Evolutionary conservation across 2,329 filamentous ascomycete species (phyloP).

Genomic region (Penicillium sp.): DNA sequence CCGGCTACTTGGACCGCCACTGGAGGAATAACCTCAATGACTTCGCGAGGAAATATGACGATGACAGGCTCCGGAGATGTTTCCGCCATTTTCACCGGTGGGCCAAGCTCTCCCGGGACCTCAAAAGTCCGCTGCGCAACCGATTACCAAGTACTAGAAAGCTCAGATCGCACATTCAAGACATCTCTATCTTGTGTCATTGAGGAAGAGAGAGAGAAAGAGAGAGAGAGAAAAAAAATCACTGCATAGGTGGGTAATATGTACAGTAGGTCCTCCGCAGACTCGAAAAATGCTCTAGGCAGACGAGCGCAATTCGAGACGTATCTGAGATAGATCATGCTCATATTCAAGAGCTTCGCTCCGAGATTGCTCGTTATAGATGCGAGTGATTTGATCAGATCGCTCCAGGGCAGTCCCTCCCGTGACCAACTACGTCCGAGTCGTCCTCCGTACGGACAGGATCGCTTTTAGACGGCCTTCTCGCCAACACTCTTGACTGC

Average conservation of each 20-base stretch:
- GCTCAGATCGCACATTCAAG: too few relatives aligned
- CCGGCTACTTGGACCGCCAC: too few relatives aligned
- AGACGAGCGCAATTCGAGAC: background rate
- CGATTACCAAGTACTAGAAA: too few relatives aligned
- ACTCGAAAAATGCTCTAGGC: slow-evolving; percentile 1
- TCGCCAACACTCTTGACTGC: slow-evolving; percentile 24
- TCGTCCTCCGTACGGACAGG: background rate
- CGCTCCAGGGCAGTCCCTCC: background rate
- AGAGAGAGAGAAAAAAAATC: slow-evolving; percentile 11
- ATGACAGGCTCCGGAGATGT: too few relatives aligned
- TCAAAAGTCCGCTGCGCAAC: too few relatives aligned
- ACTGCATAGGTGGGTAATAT: slow-evolving; percentile 16
- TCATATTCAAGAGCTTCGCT: background rate
- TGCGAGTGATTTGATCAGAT: slow-evolving; percentile 4
- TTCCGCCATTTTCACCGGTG: too few relatives aligned
- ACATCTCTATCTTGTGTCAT: too few relatives aligned
- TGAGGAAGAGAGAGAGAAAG: slow-evolving; percentile 2
- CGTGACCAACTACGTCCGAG: background rate
- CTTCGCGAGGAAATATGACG: too few relatives aligned
- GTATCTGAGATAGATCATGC: background rate
- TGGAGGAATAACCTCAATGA: too few relatives aligned
- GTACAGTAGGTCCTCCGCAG: slow-evolving; percentile 15
- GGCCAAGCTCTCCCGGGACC: too few relatives aligned
- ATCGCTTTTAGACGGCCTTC: slow-evolving; percentile 16
- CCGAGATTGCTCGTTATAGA: slow-evolving; percentile 6